A percentile compares a stretch with the other conserved stretches of the same genome.
These are phyloP conservation scores for Bonia amplexicaulis DNA, from an alignment of 176 grass and related monocot species.

Conservation along the genomic window DNA sequence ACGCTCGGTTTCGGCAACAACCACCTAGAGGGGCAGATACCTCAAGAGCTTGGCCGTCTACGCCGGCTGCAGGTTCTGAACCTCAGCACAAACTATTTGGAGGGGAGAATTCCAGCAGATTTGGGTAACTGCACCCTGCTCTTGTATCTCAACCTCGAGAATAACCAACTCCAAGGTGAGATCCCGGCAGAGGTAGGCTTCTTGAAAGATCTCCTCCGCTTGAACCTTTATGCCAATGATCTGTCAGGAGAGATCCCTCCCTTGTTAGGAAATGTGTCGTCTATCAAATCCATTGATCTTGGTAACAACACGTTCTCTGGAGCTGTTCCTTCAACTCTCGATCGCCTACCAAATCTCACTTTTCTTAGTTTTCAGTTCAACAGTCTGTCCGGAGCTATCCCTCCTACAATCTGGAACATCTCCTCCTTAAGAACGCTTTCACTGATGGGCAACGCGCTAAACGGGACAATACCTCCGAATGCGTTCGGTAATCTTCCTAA, in stretches of 20 bases:
- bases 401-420: constrained; percentile 18
- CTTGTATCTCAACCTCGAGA: neutral
- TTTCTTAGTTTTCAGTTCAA: neutral
- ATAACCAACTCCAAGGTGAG: constrained; percentile 29
- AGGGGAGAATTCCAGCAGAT: constrained; percentile 4
- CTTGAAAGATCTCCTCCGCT: neutral
- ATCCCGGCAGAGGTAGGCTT: constrained; percentile 15
- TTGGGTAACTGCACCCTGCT: constrained; percentile 11
- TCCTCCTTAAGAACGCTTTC: neutral
- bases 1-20: constrained; percentile 8
- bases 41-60: constrained; percentile 17
- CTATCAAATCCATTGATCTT: neutral
- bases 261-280: constrained; percentile 4
- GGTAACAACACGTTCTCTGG: neutral
- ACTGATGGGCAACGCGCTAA: neutral
- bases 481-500: neutral
- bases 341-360: neutral
- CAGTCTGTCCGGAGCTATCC: constrained; percentile 13
- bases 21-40: constrained; percentile 8
- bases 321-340: neutral
- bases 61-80: constrained; percentile 5
- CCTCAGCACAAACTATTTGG: constrained; percentile 21
- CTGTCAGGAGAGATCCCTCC: constrained; percentile 21
- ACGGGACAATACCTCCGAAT: neutral
- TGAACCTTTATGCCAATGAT: neutral